Evolutionary conservation across 1,284 basidiomycete genomes (phyloP), one percentile per base, ranked within the genome.

Genomic region (Leccinum griseonigrum): DNA sequence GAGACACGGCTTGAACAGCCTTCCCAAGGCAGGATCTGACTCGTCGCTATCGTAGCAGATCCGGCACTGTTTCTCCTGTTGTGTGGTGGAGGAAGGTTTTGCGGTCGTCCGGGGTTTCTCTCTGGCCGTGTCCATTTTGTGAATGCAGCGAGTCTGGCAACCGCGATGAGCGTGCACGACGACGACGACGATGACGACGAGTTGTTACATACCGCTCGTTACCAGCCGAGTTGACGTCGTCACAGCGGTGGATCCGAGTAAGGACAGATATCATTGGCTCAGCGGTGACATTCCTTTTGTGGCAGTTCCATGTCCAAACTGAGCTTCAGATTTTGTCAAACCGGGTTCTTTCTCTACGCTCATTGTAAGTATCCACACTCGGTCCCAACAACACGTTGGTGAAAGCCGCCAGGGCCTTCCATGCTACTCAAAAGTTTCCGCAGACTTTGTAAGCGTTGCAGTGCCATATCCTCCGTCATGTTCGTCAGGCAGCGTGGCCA

Each of bases 1-100:
- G 1, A 87, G 81, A 73, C 91, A 92, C 6, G 91, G 90, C 40
- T 85, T 83, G 66, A 92, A 90, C 62, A 92, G 82, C 60, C 85
- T 81, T 6, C 90, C 90, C 38, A 87, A 78, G 59, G 84, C 79
- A 4, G 71, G 75, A 68, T 89, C 87, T 4, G 70, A 69, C 48
- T 78, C 76, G 18, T 76, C 68, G 16, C 86, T 84, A 60, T 90
- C 90, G 52, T 90, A 77, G 70, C 90, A 92, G 62, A 92, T 92
- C 56, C 90, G 83, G 69, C 90, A 92, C 69, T 89, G 88, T 67
- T 83, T 88, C 62, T 78, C 76, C 4, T 78, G 75, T 40, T 67
- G 65, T 22, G 66, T 32, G 10, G 63, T 9, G 38, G 51, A 40
- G 22, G 32, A 14, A 22, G 60, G 43, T 22, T 28, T 40, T n/a